Conservation (phyloP, 257 asterid species). For the Parsonsia alboflavescens region DNA sequence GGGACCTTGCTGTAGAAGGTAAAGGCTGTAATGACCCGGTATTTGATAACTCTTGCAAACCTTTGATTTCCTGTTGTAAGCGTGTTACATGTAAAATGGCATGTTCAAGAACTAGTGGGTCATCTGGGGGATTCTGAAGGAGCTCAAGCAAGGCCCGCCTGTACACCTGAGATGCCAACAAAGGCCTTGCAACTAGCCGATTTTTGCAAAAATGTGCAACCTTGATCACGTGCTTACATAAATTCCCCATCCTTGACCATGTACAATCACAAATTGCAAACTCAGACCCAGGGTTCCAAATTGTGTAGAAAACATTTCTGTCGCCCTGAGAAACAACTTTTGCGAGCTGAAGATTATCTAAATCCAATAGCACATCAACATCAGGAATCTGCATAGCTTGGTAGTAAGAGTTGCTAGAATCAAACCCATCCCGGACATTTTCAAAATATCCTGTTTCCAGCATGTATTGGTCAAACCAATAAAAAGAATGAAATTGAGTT, state of each 20-base stretch:
- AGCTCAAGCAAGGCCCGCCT: slow-evolving; percentile 2
- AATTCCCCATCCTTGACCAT: slow-evolving; percentile 49
- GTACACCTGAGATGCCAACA: slow-evolving; percentile 1
- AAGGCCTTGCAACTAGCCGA: neutral
- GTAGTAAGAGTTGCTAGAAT: slow-evolving; percentile 34
- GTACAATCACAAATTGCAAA: slow-evolving; percentile 50
- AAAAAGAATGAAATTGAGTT: slow-evolving; percentile 43
- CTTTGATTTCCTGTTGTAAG: slow-evolving; percentile 1
- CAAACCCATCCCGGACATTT: slow-evolving; percentile 31
- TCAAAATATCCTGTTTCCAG: slow-evolving; percentile 40
- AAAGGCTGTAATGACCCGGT: neutral
- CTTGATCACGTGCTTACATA: slow-evolving; percentile 31
- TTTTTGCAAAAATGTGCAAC: neutral
- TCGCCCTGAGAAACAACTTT: slow-evolving; percentile 47
- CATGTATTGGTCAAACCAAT: slow-evolving; percentile 45
- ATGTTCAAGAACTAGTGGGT: slow-evolving; percentile 6
- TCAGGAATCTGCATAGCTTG: slow-evolving; percentile 45
- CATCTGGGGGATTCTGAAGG: slow-evolving; percentile 5
- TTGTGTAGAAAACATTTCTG: slow-evolving; percentile 30
- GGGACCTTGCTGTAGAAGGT: neutral
- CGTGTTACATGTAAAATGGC: neutral
- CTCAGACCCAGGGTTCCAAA: slow-evolving; percentile 55
- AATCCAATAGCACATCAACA: slow-evolving; percentile 37
- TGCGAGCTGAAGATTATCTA: slow-evolving; percentile 40
- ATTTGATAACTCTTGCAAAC: slow-evolving; percentile 2